Conservation (phyloP, 495 filamentous ascomycete genomes). For the Penicillium flavigenum region DNA sequence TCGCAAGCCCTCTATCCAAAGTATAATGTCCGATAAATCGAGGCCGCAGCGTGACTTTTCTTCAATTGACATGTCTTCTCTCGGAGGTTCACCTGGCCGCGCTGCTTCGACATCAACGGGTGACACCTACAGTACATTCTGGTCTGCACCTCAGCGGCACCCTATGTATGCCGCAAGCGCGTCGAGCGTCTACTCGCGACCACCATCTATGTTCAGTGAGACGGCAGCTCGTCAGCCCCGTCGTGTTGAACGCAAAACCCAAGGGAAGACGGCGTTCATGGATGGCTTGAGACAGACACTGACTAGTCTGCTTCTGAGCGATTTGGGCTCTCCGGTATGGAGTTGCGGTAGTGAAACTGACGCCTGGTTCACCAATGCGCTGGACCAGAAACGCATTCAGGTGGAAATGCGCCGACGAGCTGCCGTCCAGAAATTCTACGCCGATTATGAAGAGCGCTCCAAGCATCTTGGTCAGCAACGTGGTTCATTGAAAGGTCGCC, state of each 20-base stretch:
- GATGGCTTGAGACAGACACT: conserved; percentile 73
- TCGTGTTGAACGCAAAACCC: conserved; percentile 37
- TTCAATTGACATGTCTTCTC: conserved; percentile 51
- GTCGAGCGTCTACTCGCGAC: conserved; percentile 52
- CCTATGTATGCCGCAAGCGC: conserved; percentile 61
- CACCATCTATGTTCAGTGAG: conserved; percentile 48
- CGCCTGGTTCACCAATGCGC: conserved; percentile 73
- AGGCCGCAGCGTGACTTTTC: conserved; percentile 48
- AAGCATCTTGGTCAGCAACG: conserved; percentile 26
- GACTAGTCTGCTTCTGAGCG: conserved; percentile 82
- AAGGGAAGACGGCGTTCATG: conserved; percentile 67
- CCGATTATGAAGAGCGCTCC: conserved; percentile 40
- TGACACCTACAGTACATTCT: conserved; percentile 80
- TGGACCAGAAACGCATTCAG: conserved; percentile 77
- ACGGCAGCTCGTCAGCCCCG: conserved; percentile 33
- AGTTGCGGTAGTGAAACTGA: conserved; percentile 88
- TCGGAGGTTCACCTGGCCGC: conserved; percentile 58
- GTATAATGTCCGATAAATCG: conserved; percentile 66
- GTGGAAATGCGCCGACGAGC: conserved; percentile 64
- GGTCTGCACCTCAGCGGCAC: conserved; percentile 73
- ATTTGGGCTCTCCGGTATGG: conserved; percentile 83
- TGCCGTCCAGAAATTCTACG: conserved; percentile 50
- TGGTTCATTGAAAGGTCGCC: conserved; percentile 24
- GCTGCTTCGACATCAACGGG: conserved; percentile 61
- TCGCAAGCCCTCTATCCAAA: conserved; percentile 55